phyloP scores from a whole-genome alignment of 305 asterid genomes.

The Fraxinus greggii region DNA sequence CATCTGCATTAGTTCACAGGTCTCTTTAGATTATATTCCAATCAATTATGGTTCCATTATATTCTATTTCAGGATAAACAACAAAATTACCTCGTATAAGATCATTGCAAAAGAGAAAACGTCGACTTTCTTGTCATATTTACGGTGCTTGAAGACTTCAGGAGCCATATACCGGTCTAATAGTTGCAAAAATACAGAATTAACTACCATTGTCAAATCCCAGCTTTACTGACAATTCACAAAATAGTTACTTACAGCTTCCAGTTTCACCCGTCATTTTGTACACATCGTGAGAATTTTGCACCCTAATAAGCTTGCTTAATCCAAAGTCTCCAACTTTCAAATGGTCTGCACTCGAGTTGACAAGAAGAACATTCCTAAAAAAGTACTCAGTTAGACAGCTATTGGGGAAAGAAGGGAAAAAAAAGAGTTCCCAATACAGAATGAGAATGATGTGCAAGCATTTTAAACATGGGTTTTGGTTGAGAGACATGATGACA shows the following conservation, averaged over 20 bases:
- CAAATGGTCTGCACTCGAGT: constrained; percentile 85
- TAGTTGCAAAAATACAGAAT: constrained; percentile 13
- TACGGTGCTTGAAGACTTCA: constrained; percentile 92
- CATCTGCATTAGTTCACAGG: constrained; percentile 59
- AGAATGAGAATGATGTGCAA: neutral
- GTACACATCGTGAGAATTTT: constrained; percentile 92
- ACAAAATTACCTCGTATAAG: constrained; percentile 72
- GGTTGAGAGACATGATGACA: constrained; percentile 8
- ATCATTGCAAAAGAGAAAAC: constrained; percentile 98
- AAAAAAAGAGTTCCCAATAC: constrained; percentile 6
- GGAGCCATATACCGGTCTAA: constrained; percentile 99
- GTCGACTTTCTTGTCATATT: constrained; percentile 92
- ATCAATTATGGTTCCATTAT: constrained; percentile 1
- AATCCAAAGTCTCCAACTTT: constrained; percentile 97
- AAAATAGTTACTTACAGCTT: constrained; percentile 66
- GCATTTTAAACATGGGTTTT: neutral
- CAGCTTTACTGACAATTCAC: neutral
- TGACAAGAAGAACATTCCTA: constrained; percentile 96
- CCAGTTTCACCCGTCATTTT: constrained; percentile 98
- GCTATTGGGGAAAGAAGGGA: constrained; percentile 6
- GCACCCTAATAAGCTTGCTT: constrained; percentile 86
- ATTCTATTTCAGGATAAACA: constrained; percentile 20
- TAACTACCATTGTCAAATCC: constrained; percentile 9
- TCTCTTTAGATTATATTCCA: constrained; percentile 19
- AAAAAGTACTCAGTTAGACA: constrained; percentile 24